Evolutionary conservation across 345 rosid species (phyloP).

Genomic region (Brassica juncea): DNA sequence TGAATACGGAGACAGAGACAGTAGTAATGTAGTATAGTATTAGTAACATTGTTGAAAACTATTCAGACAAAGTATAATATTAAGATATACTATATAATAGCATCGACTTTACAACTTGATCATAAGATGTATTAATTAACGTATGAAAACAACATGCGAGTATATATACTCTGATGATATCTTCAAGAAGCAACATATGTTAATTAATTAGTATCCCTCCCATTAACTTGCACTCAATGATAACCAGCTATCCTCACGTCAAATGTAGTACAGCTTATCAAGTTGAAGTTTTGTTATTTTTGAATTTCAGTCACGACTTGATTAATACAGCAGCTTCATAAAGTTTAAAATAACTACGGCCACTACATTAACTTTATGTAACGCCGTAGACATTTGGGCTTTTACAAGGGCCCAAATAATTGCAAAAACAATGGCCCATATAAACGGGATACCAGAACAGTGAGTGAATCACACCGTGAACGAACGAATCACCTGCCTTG

Average conservation of each 20-base stretch:
- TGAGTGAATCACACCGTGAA: neutral
- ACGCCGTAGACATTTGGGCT: constrained; percentile 5
- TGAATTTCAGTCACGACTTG: neutral
- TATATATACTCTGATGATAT: neutral
- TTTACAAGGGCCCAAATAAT: constrained; percentile 10
- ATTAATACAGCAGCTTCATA: neutral
- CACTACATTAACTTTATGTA: neutral
- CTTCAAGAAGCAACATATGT: neutral
- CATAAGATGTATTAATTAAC: neutral
- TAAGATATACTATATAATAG: neutral
- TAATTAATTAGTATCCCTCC: neutral
- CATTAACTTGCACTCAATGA: neutral
- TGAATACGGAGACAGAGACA: neutral
- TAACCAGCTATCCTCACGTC: neutral
- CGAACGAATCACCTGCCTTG: constrained; percentile 10
- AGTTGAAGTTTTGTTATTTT: neutral
- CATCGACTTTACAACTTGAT: neutral
- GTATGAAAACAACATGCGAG: neutral
- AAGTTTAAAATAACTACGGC: neutral
- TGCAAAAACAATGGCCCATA: constrained; percentile 24
- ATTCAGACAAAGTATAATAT: neutral
- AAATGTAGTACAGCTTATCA: neutral
- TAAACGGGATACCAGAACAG: neutral
- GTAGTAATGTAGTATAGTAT: neutral
- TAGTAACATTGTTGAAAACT: neutral